These are phyloP conservation scores for Climacium dendroides DNA, from an alignment of 225 moss, liverwort and hornwort genomes.

Conservation along the genomic window DNA sequence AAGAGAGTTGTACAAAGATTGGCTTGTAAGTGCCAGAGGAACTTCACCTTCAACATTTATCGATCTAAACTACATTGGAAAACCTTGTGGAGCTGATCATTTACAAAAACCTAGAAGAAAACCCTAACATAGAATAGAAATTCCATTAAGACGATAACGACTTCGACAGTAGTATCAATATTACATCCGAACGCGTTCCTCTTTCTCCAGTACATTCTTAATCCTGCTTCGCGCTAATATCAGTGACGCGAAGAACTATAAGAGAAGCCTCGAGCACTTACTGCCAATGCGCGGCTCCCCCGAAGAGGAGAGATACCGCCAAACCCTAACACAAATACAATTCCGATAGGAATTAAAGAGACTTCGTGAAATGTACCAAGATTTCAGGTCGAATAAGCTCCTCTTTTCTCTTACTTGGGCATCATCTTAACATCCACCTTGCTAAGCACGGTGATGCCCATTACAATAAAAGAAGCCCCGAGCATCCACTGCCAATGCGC, in stretches of 20 bases:
- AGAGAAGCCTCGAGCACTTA: conserved; percentile 46
- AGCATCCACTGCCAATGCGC: conserved; percentile 30
- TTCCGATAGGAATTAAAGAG: not conserved
- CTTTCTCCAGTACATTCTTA: not conserved
- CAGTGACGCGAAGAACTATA: not conserved
- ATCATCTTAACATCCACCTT: not conserved
- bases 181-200: not conserved
- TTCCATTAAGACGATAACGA: not conserved
- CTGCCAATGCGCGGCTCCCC: conserved; percentile 36
- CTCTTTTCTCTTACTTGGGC: not conserved
- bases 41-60: not conserved
- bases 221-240: not conserved
- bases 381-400: not conserved
- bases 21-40: not conserved
- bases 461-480: conserved; percentile 29
- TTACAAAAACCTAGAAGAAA: not conserved
- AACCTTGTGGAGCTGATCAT: not conserved
- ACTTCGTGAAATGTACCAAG: not conserved
- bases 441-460: conserved; percentile 43
- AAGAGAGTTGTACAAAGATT: not conserved
- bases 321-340: not conserved
- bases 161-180: not conserved
- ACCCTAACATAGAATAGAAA: not conserved
- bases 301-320: conserved; percentile 51
- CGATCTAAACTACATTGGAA: not conserved